These are phyloP conservation scores for Filobasidium uniguttulatum DNA, from an alignment of 1,284 basidiomycete genomes.

Conservation along the genomic window DNA sequence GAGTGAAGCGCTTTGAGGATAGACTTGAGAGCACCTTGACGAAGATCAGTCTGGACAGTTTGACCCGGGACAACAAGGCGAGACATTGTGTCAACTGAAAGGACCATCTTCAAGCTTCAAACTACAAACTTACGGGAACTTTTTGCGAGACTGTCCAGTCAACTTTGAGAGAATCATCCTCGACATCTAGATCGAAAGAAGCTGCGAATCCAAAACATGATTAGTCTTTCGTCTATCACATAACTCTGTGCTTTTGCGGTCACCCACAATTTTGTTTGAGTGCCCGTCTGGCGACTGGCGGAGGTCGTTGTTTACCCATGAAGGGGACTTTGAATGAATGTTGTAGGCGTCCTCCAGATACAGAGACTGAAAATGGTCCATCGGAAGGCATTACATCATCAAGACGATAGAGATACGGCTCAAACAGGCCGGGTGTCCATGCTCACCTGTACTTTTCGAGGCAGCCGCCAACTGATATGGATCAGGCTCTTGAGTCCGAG, in stretches of 20 bases:
- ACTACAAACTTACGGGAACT: conserved; percentile 42
- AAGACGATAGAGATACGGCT: not conserved
- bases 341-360: not conserved
- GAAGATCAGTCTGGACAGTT: conserved; percentile 6
- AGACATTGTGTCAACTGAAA: not conserved
- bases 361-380: not conserved
- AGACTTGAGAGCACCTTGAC: conserved; percentile 7
- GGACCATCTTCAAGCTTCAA: not conserved
- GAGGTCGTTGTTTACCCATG: conserved; percentile 18
- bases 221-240: not conserved
- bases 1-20: conserved; percentile 11
- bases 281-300: not conserved
- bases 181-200: conserved; percentile 8
- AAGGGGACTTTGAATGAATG: conserved; percentile 47
- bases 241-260: no score
- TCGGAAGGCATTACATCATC: not conserved
- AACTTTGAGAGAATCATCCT: conserved; percentile 36
- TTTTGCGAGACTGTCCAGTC: conserved; percentile 50
- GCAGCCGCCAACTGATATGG: conserved; percentile 3
- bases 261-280: conserved; percentile 9
- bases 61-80: no score
- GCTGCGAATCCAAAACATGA: not conserved
- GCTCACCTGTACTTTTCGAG: not conserved
- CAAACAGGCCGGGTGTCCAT: no score
- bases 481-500: conserved; percentile 2